Percentiles rank a stretch among this genome's conserved stretches.
phyloP scores from a whole-genome alignment of 495 filamentous ascomycete species.

The Astrocystis sublimbata region DNA sequence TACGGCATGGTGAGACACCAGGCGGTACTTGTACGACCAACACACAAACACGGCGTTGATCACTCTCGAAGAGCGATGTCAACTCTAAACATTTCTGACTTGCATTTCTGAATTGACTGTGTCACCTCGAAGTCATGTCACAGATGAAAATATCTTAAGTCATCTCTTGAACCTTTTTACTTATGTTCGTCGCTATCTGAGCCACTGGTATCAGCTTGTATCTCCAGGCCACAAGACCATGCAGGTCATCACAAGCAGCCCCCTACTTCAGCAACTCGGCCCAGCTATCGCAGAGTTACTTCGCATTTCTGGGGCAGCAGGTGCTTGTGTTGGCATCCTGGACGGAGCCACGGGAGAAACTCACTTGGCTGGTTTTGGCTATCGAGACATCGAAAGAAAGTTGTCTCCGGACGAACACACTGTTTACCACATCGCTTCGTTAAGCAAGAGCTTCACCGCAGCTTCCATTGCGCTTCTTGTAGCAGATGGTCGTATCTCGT shows the following conservation, averaged over 20 bases:
- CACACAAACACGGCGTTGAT: too few species aligned
- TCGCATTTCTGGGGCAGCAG: background rate
- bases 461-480: slow-evolving; percentile 35
- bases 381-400: background rate
- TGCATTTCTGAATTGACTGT: too few species aligned
- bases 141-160: too few species aligned
- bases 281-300: background rate
- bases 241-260: background rate
- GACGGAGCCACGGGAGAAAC: background rate
- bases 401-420: slow-evolving; percentile 30
- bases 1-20: too few species aligned
- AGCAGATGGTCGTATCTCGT: slow-evolving; percentile 32
- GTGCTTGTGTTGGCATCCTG: slow-evolving; percentile 14
- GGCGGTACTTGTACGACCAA: too few species aligned
- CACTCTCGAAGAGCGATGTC: too few species aligned
- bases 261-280: background rate
- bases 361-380: slow-evolving; percentile 15
- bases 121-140: too few species aligned
- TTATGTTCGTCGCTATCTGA: background rate
- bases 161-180: background rate
- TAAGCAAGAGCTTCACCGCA: slow-evolving; percentile 39
- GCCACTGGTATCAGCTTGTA: background rate
- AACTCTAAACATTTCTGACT: too few species aligned
- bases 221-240: background rate
- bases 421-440: slow-evolving; percentile 37